Evolutionary conservation across 495 filamentous ascomycete species (phyloP).

Genomic region (Talaromyces proteolyticus): DNA sequence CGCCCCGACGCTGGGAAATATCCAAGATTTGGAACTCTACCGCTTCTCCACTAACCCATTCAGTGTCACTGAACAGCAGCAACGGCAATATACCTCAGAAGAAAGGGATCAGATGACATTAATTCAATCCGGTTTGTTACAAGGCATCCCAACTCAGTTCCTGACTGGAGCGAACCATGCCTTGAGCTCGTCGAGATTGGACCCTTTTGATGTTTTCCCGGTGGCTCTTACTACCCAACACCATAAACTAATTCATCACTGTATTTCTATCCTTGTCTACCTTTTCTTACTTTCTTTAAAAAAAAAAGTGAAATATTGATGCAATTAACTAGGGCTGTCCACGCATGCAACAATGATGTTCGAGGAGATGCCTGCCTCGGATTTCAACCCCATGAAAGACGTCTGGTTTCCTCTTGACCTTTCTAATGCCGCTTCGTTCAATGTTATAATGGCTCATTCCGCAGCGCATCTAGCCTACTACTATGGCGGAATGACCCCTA

Average conservation of each 20-base stretch:
- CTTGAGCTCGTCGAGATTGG: constrained; percentile 12
- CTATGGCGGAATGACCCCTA: constrained; percentile 12
- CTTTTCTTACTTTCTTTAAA: too few relatives aligned
- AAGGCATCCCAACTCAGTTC: constrained; percentile 10
- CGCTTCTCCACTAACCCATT: neutral
- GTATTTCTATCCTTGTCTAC: constrained; percentile 6
- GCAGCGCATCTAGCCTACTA: constrained; percentile 18
- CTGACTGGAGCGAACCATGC: constrained; percentile 13
- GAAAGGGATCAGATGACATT: neutral
- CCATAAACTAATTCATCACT: constrained; percentile 23
- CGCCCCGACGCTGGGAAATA: neutral
- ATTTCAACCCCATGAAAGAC: constrained; percentile 23
- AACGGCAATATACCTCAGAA: neutral
- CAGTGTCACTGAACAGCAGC: neutral
- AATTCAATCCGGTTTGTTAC: neutral
- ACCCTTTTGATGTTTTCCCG: constrained; percentile 21
- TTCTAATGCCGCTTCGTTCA: constrained; percentile 21
- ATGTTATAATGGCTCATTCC: constrained; percentile 21
- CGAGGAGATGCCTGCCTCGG: constrained; percentile 11
- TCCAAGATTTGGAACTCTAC: neutral
- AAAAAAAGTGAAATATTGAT: constrained; percentile 1
- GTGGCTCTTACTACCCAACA: constrained; percentile 17
- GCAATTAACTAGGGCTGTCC: constrained; percentile 12
- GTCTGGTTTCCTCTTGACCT: constrained; percentile 24
- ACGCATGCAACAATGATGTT: constrained; percentile 25